These are phyloP conservation scores for Spizellomyces sp. DNA, from an alignment of 192 early-diverging fungal genomes.

Conservation along the genomic window DNA sequence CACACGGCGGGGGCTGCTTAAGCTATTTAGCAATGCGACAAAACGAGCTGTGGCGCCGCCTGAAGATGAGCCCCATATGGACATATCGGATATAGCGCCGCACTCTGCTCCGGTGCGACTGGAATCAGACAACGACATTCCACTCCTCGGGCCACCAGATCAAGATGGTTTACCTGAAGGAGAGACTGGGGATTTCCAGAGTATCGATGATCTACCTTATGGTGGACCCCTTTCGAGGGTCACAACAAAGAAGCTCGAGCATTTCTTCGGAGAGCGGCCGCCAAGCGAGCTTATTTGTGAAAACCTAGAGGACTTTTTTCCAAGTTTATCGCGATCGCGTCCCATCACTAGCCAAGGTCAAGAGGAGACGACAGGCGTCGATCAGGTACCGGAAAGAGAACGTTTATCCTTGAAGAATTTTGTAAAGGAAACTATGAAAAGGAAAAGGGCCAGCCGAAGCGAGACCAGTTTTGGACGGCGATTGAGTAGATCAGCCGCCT, in stretches of 20 bases:
- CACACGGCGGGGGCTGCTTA: not conserved
- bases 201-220: not conserved
- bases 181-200: not conserved
- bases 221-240: not conserved
- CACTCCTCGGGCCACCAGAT: slow-evolving; percentile 13
- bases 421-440: slow-evolving; percentile 17
- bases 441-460: slow-evolving; percentile 6
- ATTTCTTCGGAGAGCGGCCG: slow-evolving; percentile 94
- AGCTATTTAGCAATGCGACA: slow-evolving; percentile 4
- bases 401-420: slow-evolving; percentile 9
- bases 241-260: slow-evolving; percentile 54
- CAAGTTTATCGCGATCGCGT: slow-evolving; percentile 7
- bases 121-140: not conserved
- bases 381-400: not conserved
- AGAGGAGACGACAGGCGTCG: not conserved
- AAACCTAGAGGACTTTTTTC: slow-evolving; percentile 88
- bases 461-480: slow-evolving; percentile 8
- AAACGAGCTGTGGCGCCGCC: not conserved
- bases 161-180: slow-evolving; percentile 18
- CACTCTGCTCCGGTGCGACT: not conserved
- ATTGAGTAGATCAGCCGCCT: too few relatives aligned
- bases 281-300: slow-evolving; percentile 89
- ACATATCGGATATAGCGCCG: not conserved
- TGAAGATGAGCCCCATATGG: not conserved
- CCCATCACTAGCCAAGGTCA: not conserved